Evolutionary conservation across 192 early-diverging fungal genomes (phyloP).

Genomic region (Irineochytrium annulatum): DNA sequence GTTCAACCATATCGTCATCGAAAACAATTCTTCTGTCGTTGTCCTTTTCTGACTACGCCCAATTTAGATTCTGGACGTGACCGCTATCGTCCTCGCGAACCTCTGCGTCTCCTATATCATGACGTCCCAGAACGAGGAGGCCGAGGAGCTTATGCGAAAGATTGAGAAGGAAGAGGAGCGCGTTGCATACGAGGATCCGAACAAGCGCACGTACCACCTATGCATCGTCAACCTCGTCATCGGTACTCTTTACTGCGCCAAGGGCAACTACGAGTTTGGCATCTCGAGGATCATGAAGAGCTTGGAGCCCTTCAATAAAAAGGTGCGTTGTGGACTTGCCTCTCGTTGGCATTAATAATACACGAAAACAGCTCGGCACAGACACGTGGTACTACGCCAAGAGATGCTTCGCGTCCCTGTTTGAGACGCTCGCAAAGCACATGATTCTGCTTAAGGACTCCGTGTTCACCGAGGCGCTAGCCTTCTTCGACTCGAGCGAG

Average conservation of each 20-base stretch:
- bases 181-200: slow-evolving; percentile 52
- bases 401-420: slow-evolving; percentile 55
- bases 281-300: slow-evolving; percentile 63
- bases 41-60: neutral
- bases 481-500: slow-evolving; percentile 58
- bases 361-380: slow-evolving; percentile 48
- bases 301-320: slow-evolving; percentile 62
- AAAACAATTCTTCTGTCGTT: neutral
- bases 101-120: slow-evolving; percentile 64
- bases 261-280: slow-evolving; percentile 67
- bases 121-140: slow-evolving; percentile 66
- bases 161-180: slow-evolving; percentile 68
- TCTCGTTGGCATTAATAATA: neutral
- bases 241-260: slow-evolving; percentile 64
- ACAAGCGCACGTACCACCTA: slow-evolving; percentile 55
- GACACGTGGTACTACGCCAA: slow-evolving; percentile 69
- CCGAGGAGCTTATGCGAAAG: slow-evolving; percentile 61
- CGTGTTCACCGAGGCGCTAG: slow-evolving; percentile 51
- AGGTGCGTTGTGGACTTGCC: slow-evolving; percentile 32
- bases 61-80: slow-evolving; percentile 50
- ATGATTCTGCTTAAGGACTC: slow-evolving; percentile 64
- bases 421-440: slow-evolving; percentile 62
- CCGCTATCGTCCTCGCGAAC: slow-evolving; percentile 62
- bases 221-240: slow-evolving; percentile 67
- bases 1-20: no score